These are phyloP conservation scores for Fusarium nelsonii DNA, from an alignment of 2,329 filamentous ascomycete species.

Conservation along the genomic window DNA sequence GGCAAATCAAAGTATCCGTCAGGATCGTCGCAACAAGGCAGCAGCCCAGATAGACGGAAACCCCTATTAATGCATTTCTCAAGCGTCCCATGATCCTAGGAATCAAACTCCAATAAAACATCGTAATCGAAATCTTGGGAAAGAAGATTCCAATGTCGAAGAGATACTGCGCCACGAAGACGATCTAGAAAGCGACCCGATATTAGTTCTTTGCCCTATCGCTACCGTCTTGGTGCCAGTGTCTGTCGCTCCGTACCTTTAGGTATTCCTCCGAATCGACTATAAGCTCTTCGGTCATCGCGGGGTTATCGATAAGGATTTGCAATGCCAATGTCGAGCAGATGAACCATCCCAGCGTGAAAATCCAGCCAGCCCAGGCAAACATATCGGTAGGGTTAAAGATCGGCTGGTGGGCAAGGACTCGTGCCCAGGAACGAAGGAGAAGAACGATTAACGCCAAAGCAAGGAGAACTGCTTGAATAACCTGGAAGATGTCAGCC, in stretches of 20 bases:
- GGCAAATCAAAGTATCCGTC: slow-evolving; percentile 15
- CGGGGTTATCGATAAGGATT: slow-evolving; percentile 17
- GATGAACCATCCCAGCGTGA: slow-evolving; percentile 27
- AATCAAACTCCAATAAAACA: slow-evolving; percentile 26
- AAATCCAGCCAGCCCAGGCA: slow-evolving; percentile 20
- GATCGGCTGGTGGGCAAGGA: background rate
- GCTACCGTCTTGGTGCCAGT: too few relatives aligned
- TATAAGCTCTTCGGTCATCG: background rate
- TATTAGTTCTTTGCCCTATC: background rate
- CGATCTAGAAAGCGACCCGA: background rate
- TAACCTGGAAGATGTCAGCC: background rate
- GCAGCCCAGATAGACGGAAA: slow-evolving; percentile 9
- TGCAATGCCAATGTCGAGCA: slow-evolving; percentile 19
- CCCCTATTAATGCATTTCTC: background rate
- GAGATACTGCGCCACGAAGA: slow-evolving; percentile 14
- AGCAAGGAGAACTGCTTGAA: slow-evolving; percentile 12
- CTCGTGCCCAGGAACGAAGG: slow-evolving; percentile 7
- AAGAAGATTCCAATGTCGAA: slow-evolving; percentile 24
- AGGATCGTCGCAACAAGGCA: slow-evolving; percentile 9
- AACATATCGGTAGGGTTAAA: background rate
- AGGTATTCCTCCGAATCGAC: slow-evolving; percentile 14
- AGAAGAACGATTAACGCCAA: slow-evolving; percentile 1
- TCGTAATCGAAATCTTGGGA: slow-evolving; percentile 21
- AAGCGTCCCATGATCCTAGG: slow-evolving; percentile 4
- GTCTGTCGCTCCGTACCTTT: background rate